Base-by-base conservation (phyloP, 768 basidiomycete genomes). In the Mycena kentingensis region DNA sequence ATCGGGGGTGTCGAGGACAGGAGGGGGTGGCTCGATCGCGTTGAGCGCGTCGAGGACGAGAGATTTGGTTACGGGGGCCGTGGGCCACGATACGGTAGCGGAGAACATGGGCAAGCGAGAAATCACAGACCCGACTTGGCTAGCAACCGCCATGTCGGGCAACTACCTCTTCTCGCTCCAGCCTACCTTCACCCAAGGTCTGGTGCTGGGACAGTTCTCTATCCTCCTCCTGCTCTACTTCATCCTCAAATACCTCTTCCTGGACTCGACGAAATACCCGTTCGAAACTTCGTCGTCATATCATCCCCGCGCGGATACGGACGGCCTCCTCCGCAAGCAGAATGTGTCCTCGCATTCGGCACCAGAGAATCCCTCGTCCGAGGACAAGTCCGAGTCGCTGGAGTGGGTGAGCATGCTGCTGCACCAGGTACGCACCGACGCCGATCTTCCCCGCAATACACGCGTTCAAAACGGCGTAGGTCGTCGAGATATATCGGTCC, bases 121-220 rank as follows among this genome's bases (percentile, higher is more conserved):
- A n/a, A n/a, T n/a, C n/a, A n/a, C n/a, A n/a, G n/a, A n/a, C n/a
- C n/a, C n/a, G n/a, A n/a, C n/a, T n/a, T n/a, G 16, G 31, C 31
- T 16, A 32, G 31, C 31, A 16, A 32, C 31, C 10, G 31, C 31
- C 31, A 32, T 28, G 24, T 13, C 19, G 19, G n/a, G 67, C 60
- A 82, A 79, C 65, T 86, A 85, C 70, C 66, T 90, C 42, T 80
- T 90, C 60, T 84, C 85, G 29, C 75, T 91, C 36, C 84, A 88
- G 61, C 90, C 88, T 19, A 94, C 92, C 1, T 99, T 99, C 71
- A 97, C 95, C 0, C 95, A 98, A 66, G 96, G 96, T 15, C 81
- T 99, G 29, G 75, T 99, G 32, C 71, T 98, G 37, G 96, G 96
- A 51, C 96, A 98, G 69, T 77, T 92, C 19, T 95, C 93, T 22